Evolutionary conservation across 805 yeast species (phyloP).

Genomic region (Candida maesae): DNA sequence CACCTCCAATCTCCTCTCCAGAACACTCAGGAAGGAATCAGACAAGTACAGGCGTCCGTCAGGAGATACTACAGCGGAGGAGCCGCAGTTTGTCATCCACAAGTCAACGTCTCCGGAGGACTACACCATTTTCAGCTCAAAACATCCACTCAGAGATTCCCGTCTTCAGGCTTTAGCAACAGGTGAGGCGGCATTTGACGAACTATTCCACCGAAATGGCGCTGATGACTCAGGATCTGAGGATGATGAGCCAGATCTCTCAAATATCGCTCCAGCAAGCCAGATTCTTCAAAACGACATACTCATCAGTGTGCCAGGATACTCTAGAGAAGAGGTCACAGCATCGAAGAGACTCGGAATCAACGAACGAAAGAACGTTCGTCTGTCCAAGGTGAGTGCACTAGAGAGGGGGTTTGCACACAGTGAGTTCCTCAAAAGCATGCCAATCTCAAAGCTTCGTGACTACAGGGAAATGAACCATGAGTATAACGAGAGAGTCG

Average conservation of each 20-base stretch:
- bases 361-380: conserved; percentile 24
- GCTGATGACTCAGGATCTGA: conserved; percentile 27
- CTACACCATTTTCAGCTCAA: conserved; percentile 20
- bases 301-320: conserved; percentile 26
- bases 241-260: conserved; percentile 26
- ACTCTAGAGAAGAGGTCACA: conserved; percentile 25
- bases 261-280: conserved; percentile 18
- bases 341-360: conserved; percentile 23
- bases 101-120: conserved; percentile 27
- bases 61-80: conserved; percentile 6
- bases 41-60: conserved; percentile 20
- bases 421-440: conserved; percentile 15
- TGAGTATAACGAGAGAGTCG: conserved; percentile 15
- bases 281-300: conserved; percentile 23
- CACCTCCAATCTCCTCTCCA: conserved; percentile 22
- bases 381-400: conserved; percentile 20
- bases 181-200: conserved; percentile 24
- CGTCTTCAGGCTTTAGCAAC: conserved; percentile 23
- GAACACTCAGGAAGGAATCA: conserved; percentile 26
- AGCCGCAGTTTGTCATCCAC: conserved; percentile 25
- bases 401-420: conserved; percentile 23
- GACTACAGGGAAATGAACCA: conserved; percentile 19
- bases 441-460: conserved; percentile 13
- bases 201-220: conserved; percentile 20
- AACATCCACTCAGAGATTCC: conserved; percentile 25